These are phyloP conservation scores for Calonectria crousiana DNA, from an alignment of 2,329 filamentous ascomycete species.

Conservation along the genomic window DNA sequence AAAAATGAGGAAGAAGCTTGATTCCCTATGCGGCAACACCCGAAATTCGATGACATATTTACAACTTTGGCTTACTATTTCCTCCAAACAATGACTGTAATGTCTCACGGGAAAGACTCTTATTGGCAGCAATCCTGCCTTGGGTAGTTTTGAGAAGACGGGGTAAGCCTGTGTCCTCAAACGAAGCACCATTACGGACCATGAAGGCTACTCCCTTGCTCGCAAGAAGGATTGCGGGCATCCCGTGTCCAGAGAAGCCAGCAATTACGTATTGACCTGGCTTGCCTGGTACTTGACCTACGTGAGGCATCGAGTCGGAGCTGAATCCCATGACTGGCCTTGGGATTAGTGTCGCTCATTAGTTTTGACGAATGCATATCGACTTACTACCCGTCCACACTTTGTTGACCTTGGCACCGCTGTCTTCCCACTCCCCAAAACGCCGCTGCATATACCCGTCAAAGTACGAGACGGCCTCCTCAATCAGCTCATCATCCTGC, in stretches of 20 bases:
- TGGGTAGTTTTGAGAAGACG: conserved; percentile 49
- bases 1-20: background rate
- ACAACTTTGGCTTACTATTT: conserved; percentile 6
- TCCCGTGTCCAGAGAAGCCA: conserved; percentile 64
- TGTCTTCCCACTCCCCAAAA: conserved; percentile 63
- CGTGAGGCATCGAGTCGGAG: conserved; percentile 55
- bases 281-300: conserved; percentile 53
- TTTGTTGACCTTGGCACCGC: conserved; percentile 47
- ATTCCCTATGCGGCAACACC: background rate
- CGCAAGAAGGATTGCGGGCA: conserved; percentile 58
- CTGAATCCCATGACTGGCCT: conserved; percentile 54
- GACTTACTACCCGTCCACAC: conserved; percentile 47
- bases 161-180: conserved; percentile 53
- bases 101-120: conserved; percentile 5
- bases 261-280: conserved; percentile 57
- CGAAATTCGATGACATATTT: background rate
- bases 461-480: conserved; percentile 57
- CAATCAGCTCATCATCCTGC: conserved; percentile 60
- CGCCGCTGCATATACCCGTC: conserved; percentile 60
- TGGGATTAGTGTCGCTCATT: background rate
- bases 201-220: conserved; percentile 58
- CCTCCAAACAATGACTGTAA: conserved; percentile 12
- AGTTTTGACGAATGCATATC: background rate
- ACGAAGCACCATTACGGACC: conserved; percentile 47
- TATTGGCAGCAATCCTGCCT: conserved; percentile 39